phyloP scores from a whole-genome alignment of 192 early-diverging fungal genomes.

The Allomyces macrogynus region DNA sequence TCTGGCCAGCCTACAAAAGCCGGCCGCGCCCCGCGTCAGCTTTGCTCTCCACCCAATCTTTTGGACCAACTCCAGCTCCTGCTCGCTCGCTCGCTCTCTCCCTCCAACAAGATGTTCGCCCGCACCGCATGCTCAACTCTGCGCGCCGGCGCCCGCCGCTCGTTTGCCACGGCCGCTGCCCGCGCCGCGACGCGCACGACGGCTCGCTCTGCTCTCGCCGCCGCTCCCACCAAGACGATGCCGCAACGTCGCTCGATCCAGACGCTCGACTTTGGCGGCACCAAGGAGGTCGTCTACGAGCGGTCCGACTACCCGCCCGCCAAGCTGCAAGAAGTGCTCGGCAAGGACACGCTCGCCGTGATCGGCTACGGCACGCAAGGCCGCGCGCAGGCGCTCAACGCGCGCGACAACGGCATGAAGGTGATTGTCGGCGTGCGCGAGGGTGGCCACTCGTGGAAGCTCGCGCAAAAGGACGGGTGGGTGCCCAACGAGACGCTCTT shows the following conservation, averaged over 20 bases:
- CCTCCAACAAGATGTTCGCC: too few species aligned
- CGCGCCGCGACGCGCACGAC: too few species aligned
- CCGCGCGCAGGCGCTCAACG: conserved; percentile 79
- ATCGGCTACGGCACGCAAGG: conserved; percentile 93
- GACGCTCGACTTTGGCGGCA: conserved; percentile 86
- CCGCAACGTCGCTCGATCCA: conserved; percentile 58
- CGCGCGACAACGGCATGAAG: conserved; percentile 89
- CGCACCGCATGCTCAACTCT: too few species aligned
- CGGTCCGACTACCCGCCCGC: conserved; percentile 79
- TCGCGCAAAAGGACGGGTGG: conserved; percentile 87
- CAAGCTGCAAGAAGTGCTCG: conserved; percentile 76
- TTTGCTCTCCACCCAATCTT: too few species aligned
- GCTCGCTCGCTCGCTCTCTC: too few species aligned
- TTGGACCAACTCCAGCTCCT: too few species aligned
- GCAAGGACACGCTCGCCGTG: conserved; percentile 77
- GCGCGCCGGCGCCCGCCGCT: too few species aligned
- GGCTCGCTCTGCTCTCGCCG: not conserved
- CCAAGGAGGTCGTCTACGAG: conserved; percentile 82
- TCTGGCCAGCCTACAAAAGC: too few species aligned
- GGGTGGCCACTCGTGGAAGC: conserved; percentile 69
- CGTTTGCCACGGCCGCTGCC: too few species aligned
- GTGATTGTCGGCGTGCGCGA: conserved; percentile 86
- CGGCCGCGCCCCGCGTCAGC: too few species aligned
- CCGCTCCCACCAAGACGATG: not conserved
- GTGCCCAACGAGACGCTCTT: conserved; percentile 89